Percentiles rank a stretch among this genome's conserved stretches.
Evolutionary conservation across 345 rosid genomes (phyloP).

Genomic region (rapeseed (Brassica napus)): DNA sequence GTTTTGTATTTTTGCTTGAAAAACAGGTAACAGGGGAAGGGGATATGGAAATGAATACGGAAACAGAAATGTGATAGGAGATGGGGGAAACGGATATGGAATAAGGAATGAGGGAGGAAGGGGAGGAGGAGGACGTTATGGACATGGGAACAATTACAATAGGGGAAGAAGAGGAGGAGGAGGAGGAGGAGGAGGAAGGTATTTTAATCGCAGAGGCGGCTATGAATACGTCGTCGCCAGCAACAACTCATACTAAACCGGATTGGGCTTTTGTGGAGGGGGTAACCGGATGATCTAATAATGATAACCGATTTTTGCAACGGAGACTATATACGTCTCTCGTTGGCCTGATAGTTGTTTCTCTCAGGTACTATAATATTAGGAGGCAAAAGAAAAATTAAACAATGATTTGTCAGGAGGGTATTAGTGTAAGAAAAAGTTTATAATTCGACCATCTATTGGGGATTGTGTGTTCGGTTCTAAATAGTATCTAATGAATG

Average conservation of each 20-base stretch:
- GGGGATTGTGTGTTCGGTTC: neutral
- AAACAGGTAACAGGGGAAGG: conserved; percentile 27
- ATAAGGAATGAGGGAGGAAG: conserved; percentile 3
- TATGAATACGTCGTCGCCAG: conserved; percentile 9
- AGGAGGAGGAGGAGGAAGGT: conserved; percentile 19
- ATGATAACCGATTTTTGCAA: conserved; percentile 3
- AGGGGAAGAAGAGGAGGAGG: neutral
- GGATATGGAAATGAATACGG: conserved; percentile 9
- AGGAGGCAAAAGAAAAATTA: neutral
- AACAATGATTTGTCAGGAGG: neutral
- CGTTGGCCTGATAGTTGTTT: neutral
- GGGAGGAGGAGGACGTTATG: conserved; percentile 18
- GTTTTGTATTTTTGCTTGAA: neutral
- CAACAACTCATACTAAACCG: conserved; percentile 29
- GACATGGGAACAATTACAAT: conserved; percentile 17
- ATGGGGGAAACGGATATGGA: neutral
- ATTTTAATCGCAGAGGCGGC: conserved; percentile 16
- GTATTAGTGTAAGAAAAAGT: neutral
- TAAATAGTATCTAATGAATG: neutral
- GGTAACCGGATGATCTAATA: conserved; percentile 5
- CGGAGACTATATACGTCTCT: conserved; percentile 8
- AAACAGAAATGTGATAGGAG: neutral
- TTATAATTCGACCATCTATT: neutral
- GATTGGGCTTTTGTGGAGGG: conserved; percentile 6
- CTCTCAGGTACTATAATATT: conserved; percentile 6